Evolutionary conservation across 2,329 filamentous ascomycete species (phyloP).

Genomic region (Epichloe sibirici): DNA sequence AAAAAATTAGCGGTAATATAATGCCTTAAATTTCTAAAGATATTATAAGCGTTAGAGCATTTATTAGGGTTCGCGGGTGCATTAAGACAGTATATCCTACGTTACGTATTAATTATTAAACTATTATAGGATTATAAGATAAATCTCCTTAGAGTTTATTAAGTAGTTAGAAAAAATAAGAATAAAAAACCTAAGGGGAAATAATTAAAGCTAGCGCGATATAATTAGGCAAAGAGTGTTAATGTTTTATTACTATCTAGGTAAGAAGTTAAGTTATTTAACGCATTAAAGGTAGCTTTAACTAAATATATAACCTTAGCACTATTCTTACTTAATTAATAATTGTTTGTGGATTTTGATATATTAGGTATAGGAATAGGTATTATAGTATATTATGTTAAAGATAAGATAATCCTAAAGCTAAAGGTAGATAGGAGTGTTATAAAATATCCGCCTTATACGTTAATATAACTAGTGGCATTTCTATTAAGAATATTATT

Average conservation of each 20-base stretch:
- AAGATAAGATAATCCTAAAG: background rate
- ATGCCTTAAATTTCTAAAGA: background rate
- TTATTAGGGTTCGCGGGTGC: background rate
- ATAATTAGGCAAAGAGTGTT: background rate
- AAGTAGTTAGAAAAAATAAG: too few species aligned
- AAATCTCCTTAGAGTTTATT: background rate
- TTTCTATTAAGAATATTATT: background rate
- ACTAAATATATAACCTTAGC: background rate
- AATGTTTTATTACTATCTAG: background rate
- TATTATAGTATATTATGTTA: background rate
- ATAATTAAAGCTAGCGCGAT: background rate
- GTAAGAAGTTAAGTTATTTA: background rate
- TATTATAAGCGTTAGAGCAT: background rate
- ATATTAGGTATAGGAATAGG: background rate
- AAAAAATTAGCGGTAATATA: background rate
- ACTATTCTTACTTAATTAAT: background rate
- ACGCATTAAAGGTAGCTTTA: background rate
- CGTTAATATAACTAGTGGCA: background rate
- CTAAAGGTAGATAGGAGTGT: too few species aligned
- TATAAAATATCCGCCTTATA: too few species aligned
- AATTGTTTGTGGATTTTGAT: background rate
- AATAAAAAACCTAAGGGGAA: background rate
- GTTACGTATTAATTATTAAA: background rate
- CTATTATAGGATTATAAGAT: background rate
- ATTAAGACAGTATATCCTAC: background rate